Evolutionary conservation across 1,139 yeast genomes (phyloP).

Genomic region (Magnusiomyces suaveolens): DNA sequence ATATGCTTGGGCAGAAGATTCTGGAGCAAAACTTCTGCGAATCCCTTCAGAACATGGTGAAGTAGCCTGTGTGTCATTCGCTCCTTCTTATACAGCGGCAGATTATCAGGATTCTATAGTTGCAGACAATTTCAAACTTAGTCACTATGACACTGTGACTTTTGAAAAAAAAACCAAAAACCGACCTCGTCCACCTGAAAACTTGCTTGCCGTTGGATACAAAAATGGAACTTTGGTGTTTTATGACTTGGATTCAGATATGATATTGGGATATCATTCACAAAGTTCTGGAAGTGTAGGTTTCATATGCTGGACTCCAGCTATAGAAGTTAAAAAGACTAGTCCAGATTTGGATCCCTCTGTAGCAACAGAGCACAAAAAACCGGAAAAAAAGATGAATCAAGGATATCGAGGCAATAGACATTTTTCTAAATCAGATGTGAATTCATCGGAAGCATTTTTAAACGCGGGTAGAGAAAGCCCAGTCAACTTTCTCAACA

Average conservation of each 20-base stretch:
- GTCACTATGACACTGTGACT: not conserved
- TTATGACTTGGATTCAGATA: slow-evolving; percentile 27
- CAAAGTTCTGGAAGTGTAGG: slow-evolving; percentile 40
- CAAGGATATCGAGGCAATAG: too few relatives aligned
- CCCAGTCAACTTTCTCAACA: not conserved
- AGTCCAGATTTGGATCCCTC: too few relatives aligned
- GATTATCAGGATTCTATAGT: not conserved
- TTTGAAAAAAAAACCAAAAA: slow-evolving; percentile 20
- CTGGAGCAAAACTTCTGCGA: slow-evolving; percentile 34
- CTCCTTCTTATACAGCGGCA: slow-evolving; percentile 20
- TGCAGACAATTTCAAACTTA: not conserved
- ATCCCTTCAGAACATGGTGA: slow-evolving; percentile 21
- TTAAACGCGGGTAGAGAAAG: not conserved
- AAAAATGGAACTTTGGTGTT: slow-evolving; percentile 41
- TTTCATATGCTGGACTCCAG: slow-evolving; percentile 54
- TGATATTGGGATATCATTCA: slow-evolving; percentile 24
- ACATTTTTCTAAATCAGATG: not conserved
- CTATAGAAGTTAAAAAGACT: not conserved
- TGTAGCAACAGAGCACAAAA: too few relatives aligned
- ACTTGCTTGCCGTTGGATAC: slow-evolving; percentile 50
- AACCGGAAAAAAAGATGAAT: too few relatives aligned
- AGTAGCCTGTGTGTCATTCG: slow-evolving; percentile 53
- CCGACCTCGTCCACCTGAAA: slow-evolving; percentile 16
- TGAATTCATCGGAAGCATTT: not conserved
- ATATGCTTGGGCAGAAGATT: slow-evolving; percentile 55